These are phyloP conservation scores for Chrysophaeum taylorii DNA, from an alignment of 352 stramenopile genomes.

Conservation along the genomic window DNA sequence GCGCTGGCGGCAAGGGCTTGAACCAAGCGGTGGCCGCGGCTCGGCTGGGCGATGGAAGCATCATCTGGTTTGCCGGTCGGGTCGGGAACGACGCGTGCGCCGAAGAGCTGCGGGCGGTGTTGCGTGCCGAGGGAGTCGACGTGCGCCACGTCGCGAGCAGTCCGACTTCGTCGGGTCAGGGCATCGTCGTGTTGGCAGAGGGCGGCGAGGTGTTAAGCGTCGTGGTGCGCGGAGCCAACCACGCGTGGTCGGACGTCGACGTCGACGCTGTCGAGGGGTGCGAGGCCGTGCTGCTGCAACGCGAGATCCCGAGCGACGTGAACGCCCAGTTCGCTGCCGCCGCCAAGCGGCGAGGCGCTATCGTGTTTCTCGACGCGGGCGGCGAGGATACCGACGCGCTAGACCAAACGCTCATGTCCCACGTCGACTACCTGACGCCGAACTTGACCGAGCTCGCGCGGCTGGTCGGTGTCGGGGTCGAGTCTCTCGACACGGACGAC, in stretches of 20 bases:
- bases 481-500: constrained; percentile 24
- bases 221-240: constrained; percentile 42
- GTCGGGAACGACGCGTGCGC: constrained; percentile 41
- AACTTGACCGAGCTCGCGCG: constrained; percentile 47
- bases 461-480: constrained; percentile 25
- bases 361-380: constrained; percentile 45
- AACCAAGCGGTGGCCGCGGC: constrained; percentile 48
- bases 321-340: constrained; percentile 37
- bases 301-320: constrained; percentile 45
- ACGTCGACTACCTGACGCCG: constrained; percentile 43
- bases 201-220: constrained; percentile 38
- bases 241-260: constrained; percentile 20
- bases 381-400: constrained; percentile 47
- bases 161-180: constrained; percentile 33
- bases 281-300: constrained; percentile 38
- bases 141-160: constrained; percentile 23
- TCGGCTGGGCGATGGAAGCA: constrained; percentile 25
- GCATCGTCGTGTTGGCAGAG: constrained; percentile 44
- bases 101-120: constrained; percentile 26
- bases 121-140: constrained; percentile 33
- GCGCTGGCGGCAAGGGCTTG: constrained; percentile 49
- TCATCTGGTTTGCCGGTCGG: constrained; percentile 39
- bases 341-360: constrained; percentile 24
- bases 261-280: neutral
- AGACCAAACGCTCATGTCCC: constrained; percentile 31